A percentile compares a stretch with the other conserved stretches of the same genome.
Evolutionary conservation across 305 asterid genomes (phyloP).

Genomic region (Solanum hybrid): DNA sequence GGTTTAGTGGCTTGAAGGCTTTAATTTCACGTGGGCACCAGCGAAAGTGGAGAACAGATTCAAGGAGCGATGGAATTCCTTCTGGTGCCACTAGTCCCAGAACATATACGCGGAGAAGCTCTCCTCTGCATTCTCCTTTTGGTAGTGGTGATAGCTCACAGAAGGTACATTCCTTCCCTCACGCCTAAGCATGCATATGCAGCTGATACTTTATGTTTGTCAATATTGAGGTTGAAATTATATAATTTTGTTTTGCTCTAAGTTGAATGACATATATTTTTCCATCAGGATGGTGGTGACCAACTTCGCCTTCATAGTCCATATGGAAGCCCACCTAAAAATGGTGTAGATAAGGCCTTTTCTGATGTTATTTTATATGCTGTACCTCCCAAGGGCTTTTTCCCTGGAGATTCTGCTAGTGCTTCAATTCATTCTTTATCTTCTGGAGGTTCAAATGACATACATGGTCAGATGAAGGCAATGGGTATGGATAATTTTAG

Average conservation of each 20-base stretch:
- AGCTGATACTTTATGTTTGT: neutral
- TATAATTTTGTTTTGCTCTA: constrained; percentile 1
- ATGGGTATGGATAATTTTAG: constrained; percentile 73
- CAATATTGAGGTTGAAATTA: neutral
- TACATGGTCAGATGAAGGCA: constrained; percentile 60
- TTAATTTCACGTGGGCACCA: constrained; percentile 72
- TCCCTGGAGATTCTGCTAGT: constrained; percentile 63
- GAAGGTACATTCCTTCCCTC: constrained; percentile 41
- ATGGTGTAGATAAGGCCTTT: constrained; percentile 53
- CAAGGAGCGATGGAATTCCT: constrained; percentile 83
- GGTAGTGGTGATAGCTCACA: constrained; percentile 56
- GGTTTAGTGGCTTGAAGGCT: constrained; percentile 96
- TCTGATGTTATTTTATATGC: constrained; percentile 48
- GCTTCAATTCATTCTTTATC: constrained; percentile 66
- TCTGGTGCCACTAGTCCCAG: constrained; percentile 90
- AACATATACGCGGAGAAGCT: constrained; percentile 73
- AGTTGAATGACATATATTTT: constrained; percentile 19
- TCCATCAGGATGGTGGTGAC: constrained; percentile 57
- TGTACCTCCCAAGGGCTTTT: constrained; percentile 65
- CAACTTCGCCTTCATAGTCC: constrained; percentile 69
- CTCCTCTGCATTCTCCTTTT: constrained; percentile 80
- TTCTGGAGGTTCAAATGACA: constrained; percentile 74
- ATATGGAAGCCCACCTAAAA: constrained; percentile 74
- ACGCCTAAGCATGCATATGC: neutral
- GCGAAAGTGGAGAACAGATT: constrained; percentile 77